phyloP scores from a whole-genome alignment of 179 eudicot species.

The Silene vulgaris region DNA sequence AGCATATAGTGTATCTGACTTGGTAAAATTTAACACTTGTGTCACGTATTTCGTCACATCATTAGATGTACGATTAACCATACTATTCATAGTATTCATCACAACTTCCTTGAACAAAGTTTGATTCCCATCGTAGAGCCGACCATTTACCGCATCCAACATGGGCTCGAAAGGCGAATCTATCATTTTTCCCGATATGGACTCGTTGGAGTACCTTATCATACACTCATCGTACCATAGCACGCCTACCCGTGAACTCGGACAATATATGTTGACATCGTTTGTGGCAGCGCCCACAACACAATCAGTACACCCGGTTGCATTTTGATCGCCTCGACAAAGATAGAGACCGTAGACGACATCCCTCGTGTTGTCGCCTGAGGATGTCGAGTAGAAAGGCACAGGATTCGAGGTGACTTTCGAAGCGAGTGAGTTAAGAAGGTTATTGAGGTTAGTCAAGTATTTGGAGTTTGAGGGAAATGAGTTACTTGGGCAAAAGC shows the following conservation, averaged over 20 bases:
- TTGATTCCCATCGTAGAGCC: conserved; percentile 10
- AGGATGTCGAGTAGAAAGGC: conserved; percentile 13
- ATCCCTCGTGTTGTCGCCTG: neutral
- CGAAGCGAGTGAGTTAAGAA: conserved; percentile 16
- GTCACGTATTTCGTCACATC: conserved; percentile 13
- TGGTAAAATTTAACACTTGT: neutral
- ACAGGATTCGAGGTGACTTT: conserved; percentile 17
- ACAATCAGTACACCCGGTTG: conserved; percentile 22
- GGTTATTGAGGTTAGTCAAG: conserved; percentile 16
- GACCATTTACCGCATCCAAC: neutral
- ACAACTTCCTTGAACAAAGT: conserved; percentile 10
- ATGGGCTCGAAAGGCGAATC: neutral
- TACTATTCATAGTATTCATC: neutral
- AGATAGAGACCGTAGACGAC: conserved; percentile 34
- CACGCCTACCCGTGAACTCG: conserved; percentile 5
- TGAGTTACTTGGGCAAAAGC: conserved; percentile 10
- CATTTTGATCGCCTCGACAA: conserved; percentile 30
- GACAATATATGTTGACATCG: conserved; percentile 16
- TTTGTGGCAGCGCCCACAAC: conserved; percentile 21
- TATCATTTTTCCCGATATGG: conserved; percentile 4
- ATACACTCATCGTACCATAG: conserved; percentile 30
- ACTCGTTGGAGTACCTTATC: conserved; percentile 20
- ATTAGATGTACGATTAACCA: conserved; percentile 19
- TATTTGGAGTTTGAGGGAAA: conserved; percentile 7
- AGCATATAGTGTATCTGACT: conserved; percentile 18